These are phyloP conservation scores for Blastobotrys mokoenaii DNA, from an alignment of 805 yeast genomes.

Conservation along the genomic window DNA sequence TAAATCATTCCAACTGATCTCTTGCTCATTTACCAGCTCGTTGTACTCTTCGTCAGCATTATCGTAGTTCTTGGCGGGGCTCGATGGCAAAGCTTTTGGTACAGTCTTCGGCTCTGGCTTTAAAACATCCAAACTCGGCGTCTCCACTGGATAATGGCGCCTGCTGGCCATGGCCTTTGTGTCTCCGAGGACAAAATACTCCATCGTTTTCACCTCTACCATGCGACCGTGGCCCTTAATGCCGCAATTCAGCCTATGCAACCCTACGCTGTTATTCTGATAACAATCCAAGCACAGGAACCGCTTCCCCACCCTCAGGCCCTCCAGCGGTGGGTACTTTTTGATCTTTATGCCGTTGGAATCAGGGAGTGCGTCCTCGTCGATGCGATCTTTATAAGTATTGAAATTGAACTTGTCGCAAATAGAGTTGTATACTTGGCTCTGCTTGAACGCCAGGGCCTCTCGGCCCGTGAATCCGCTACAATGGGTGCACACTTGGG, in stretches of 20 bases:
- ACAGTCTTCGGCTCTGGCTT: conserved; percentile 1
- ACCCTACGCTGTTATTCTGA: neutral
- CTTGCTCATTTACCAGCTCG: neutral
- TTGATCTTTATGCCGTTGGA: neutral
- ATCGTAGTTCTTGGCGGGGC: conserved; percentile 1
- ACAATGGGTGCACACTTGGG: neutral
- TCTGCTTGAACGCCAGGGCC: too few relatives aligned
- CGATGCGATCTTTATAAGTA: neutral
- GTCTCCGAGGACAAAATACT: neutral
- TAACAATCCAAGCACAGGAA: neutral
- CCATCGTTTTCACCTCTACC: too few relatives aligned
- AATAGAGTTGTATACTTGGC: too few relatives aligned
- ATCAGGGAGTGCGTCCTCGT: neutral
- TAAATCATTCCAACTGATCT: too few relatives aligned
- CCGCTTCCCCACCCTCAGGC: neutral
- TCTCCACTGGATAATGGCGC: conserved; percentile 3
- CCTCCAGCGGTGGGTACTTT: neutral
- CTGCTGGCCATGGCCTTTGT: neutral
- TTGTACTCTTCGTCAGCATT: conserved; percentile 2
- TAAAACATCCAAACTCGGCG: conserved; percentile 2
- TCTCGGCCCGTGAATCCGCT: neutral
- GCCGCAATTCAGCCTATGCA: too few relatives aligned
- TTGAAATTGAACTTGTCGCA: too few relatives aligned
- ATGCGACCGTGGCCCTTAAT: too few relatives aligned
- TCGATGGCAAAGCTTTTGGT: neutral